Evolutionary conservation across 179 eudicot genomes (phyloP).

Genomic region (Silene noctiflora): DNA sequence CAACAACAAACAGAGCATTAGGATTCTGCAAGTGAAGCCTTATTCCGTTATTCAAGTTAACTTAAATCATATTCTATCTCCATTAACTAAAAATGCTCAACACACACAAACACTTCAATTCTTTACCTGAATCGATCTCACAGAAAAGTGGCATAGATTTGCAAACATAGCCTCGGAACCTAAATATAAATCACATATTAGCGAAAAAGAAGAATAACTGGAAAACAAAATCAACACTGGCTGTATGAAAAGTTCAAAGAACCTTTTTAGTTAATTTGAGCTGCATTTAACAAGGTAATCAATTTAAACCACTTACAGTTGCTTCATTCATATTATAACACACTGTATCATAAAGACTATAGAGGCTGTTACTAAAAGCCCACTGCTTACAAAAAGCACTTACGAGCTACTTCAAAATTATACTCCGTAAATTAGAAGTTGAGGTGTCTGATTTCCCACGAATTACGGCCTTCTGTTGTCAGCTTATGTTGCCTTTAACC

Average conservation of each 20-base stretch:
- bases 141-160: slow-evolving; percentile 95
- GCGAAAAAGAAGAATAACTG: slow-evolving; percentile 1
- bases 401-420: not conserved
- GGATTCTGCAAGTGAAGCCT: slow-evolving; percentile 6
- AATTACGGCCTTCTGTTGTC: not conserved
- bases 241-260: not conserved
- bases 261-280: not conserved
- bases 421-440: not conserved
- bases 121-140: slow-evolving; percentile 89
- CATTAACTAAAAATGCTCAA: not conserved
- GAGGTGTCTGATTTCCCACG: not conserved
- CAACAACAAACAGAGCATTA: slow-evolving; percentile 26
- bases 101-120: slow-evolving; percentile 15
- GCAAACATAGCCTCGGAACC: slow-evolving; percentile 99
- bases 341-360: not conserved
- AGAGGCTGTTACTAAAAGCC: not conserved
- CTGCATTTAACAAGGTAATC: not conserved
- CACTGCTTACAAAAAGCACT: not conserved
- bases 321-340: not conserved
- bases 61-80: not conserved
- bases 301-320: not conserved
- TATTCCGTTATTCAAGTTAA: not conserved
- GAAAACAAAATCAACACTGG: slow-evolving; percentile 4
- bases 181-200: slow-evolving; percentile 36
- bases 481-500: not conserved